Evolutionary conservation across 2,329 filamentous ascomycete genomes (phyloP).

Genomic region (Harringtonia lauricola): DNA sequence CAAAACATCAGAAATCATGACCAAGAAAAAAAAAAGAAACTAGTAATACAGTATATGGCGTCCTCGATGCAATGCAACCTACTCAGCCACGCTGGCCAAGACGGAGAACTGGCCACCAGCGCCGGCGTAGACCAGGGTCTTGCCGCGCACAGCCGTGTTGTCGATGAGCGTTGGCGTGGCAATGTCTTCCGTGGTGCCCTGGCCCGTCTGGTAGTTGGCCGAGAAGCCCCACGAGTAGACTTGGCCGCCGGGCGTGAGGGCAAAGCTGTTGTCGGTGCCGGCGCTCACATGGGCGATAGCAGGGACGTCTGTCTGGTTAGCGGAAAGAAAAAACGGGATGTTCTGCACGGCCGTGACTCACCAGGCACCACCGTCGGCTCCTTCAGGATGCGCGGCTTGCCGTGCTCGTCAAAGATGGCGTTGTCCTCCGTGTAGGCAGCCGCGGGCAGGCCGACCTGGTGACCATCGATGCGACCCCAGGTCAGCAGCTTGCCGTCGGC

Average conservation of each 20-base stretch:
- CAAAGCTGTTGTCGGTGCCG: slow-evolving; percentile 64
- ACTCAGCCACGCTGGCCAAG: slow-evolving; percentile 33
- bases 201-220: slow-evolving; percentile 70
- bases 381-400: slow-evolving; percentile 60
- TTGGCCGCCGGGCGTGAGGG: slow-evolving; percentile 55
- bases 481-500: slow-evolving; percentile 44
- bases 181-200: slow-evolving; percentile 69
- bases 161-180: slow-evolving; percentile 68
- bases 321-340: too few relatives aligned
- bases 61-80: too few relatives aligned
- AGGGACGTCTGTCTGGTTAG: slow-evolving; percentile 29
- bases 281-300: slow-evolving; percentile 45
- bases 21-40: background rate
- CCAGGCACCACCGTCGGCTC: slow-evolving; percentile 51
- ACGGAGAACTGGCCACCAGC: slow-evolving; percentile 80
- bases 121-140: slow-evolving; percentile 66
- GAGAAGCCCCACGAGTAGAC: slow-evolving; percentile 75
- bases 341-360: slow-evolving; percentile 19
- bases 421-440: slow-evolving; percentile 44
- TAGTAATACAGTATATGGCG: too few relatives aligned
- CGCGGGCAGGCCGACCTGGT: slow-evolving; percentile 46
- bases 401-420: slow-evolving; percentile 52
- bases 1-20: background rate
- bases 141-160: slow-evolving; percentile 69
- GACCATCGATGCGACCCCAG: slow-evolving; percentile 48